A percentile compares a stretch with the other conserved stretches of the same genome.
phyloP scores from a whole-genome alignment of 805 yeast species.

The Scheffersomyces coipomensis region DNA sequence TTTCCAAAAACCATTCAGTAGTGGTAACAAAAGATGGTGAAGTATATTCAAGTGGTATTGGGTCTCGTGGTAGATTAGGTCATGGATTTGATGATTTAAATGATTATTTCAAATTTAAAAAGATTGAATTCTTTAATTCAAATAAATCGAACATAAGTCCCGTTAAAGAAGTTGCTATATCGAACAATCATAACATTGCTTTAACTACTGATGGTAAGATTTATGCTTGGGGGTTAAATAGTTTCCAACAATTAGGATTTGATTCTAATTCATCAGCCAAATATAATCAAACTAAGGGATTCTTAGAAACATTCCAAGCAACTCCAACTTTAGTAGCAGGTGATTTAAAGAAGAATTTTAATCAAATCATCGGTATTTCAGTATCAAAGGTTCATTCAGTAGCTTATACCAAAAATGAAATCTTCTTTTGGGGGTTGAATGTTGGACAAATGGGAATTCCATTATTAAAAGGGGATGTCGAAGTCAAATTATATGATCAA shows the following conservation, averaged over 20 bases:
- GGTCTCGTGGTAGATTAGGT: conserved; percentile 73
- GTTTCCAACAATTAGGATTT: conserved; percentile 63
- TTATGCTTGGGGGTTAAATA: conserved; percentile 79
- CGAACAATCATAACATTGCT: conserved; percentile 68
- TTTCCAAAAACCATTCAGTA: conserved; percentile 68
- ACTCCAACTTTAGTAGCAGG: conserved; percentile 44
- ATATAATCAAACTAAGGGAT: conserved; percentile 15
- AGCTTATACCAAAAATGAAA: conserved; percentile 48
- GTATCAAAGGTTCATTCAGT: conserved; percentile 72
- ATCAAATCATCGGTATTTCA: conserved; percentile 42
- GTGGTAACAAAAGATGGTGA: conserved; percentile 55
- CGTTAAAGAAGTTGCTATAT: conserved; percentile 41
- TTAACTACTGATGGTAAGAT: conserved; percentile 53
- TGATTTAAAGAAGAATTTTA: conserved; percentile 35
- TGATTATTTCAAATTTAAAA: conserved; percentile 42
- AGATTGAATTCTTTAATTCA: conserved; percentile 36
- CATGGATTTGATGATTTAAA: conserved; percentile 36
- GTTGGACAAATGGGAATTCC: conserved; percentile 76
- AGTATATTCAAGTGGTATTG: conserved; percentile 63
- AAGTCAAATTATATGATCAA: conserved; percentile 26
- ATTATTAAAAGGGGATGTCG: conserved; percentile 13
- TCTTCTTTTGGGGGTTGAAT: conserved; percentile 76
- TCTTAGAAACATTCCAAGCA: conserved; percentile 27
- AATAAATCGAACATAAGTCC: conserved; percentile 17
- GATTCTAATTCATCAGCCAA: conserved; percentile 13